These are phyloP conservation scores for Berberis vulgaris DNA, from an alignment of 164 flowering plant species.

Conservation along the genomic window DNA sequence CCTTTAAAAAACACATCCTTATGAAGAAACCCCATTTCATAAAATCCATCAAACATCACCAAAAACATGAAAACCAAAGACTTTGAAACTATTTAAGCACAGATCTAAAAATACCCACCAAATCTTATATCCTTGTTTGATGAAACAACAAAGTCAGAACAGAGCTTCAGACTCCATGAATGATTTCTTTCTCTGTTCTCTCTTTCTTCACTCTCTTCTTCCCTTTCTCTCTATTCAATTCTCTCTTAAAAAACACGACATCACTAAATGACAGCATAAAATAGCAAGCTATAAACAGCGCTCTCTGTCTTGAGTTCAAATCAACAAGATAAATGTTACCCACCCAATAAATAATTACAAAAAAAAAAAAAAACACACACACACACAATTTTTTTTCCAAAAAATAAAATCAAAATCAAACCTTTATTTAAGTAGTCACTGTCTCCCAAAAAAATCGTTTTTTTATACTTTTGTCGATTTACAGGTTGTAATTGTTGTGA, in stretches of 20 bases:
- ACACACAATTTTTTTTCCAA: no score
- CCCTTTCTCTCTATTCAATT: not conserved
- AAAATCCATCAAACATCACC: not conserved
- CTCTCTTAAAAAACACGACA: not conserved
- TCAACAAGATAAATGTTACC: conserved; percentile 13
- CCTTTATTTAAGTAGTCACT: no score
- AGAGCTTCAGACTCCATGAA: not conserved
- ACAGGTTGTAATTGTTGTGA: no score
- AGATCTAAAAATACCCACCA: conserved; percentile 27
- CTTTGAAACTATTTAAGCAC: not conserved
- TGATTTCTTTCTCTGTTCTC: not conserved
- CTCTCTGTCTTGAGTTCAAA: conserved; percentile 38
- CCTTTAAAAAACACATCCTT: not conserved
- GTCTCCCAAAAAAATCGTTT: no score
- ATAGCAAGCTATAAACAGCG: conserved; percentile 28
- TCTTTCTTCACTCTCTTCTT: not conserved
- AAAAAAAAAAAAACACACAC: no score
- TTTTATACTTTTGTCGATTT: no score
- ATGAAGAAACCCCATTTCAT: not conserved
- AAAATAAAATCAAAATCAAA: no score
- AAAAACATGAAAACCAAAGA: not conserved
- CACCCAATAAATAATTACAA: no score
- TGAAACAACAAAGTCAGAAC: not conserved
- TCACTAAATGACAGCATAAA: conserved; percentile 10
- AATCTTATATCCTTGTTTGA: conserved; percentile 15